Conservation (phyloP, 441 rosid species). For the Corymbia calophylla region DNA sequence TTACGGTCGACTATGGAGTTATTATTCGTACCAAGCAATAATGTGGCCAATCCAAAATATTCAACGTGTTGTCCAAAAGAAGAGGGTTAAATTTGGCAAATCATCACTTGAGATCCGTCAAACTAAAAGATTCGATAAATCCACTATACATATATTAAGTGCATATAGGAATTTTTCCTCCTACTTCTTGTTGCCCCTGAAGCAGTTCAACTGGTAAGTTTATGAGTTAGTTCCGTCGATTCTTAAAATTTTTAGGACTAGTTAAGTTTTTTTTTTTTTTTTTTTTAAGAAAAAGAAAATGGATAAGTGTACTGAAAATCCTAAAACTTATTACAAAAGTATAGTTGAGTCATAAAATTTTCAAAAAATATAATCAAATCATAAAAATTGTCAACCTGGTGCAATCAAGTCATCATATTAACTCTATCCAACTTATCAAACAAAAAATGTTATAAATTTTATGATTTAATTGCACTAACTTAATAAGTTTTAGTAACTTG, state of each 20-base stretch:
- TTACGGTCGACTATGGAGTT: neutral
- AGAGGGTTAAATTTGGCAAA: neutral
- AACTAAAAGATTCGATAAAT: neutral
- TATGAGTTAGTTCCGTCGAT: neutral
- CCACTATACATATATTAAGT: neutral
- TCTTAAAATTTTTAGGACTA: neutral
- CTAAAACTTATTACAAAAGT: neutral
- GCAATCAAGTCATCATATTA: no score
- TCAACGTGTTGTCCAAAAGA: neutral
- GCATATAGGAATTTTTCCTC: neutral
- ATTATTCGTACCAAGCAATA: fast-evolving
- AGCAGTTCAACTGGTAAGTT: neutral
- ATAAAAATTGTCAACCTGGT: no score
- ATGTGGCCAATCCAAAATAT: neutral
- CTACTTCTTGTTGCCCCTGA: fast-evolving
- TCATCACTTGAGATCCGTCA: neutral
- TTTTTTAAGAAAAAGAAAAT: neutral
- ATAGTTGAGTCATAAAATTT: no score
- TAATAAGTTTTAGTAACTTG: no score
- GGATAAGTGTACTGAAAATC: neutral
- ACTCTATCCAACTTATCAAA: no score
- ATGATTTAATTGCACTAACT: neutral
- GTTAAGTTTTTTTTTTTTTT: neutral
- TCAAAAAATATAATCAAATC: no score
- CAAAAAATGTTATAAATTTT: fast-evolving